Base-by-base conservation (phyloP, 106 monocot genomes). In the Chionographis japonica region DNA sequence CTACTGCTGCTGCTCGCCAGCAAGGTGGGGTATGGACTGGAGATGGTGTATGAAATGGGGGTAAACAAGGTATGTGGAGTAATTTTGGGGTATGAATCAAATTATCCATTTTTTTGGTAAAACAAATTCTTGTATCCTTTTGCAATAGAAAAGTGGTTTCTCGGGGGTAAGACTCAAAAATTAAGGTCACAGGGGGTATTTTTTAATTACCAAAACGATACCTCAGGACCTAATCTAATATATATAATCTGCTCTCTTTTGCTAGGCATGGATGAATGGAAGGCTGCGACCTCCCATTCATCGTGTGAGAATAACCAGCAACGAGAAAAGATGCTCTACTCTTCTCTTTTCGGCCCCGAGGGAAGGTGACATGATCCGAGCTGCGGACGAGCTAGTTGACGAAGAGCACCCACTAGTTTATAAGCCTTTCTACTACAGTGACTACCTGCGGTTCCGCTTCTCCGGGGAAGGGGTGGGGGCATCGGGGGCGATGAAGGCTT, bases 201-300 rank as follows among this genome's bases (percentile, higher is more conserved):
- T 27, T 27, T 27, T 27, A 27, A 27, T 27, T 27, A 27, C 27
- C 27, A 0, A 0, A 27, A 27, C 1, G 27, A 27, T 27, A 27
- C 27, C 27, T 1, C 6, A 6, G 38, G 38, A 7, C n/a, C n/a
- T n/a, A n/a, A n/a, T 37, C 19, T 10, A 58, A 57, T 8, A 17
- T n/a, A 20, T 40, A 65, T 4, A 17, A 12, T 20, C 2, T 41
- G n/a, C 7, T 74, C 13, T 8, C 2, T 62, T 4, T 17, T 38
- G 12, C 19, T 42, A 85, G 80, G 73, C 74, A 4, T 77, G 73
- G 67, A 81, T 58, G 13, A 85, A 85, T 37, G 78, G 74, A 39
- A 67, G 81, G 59, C 49, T 82, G 19, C 17, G 3, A 15, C 49
- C 86, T 6, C 36, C 60, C 2, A 2, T 35, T 0, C 86, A 86